These are phyloP conservation scores for Dalbergia cochinchinensis DNA, from an alignment of 306 rosid species.

Conservation along the genomic window DNA sequence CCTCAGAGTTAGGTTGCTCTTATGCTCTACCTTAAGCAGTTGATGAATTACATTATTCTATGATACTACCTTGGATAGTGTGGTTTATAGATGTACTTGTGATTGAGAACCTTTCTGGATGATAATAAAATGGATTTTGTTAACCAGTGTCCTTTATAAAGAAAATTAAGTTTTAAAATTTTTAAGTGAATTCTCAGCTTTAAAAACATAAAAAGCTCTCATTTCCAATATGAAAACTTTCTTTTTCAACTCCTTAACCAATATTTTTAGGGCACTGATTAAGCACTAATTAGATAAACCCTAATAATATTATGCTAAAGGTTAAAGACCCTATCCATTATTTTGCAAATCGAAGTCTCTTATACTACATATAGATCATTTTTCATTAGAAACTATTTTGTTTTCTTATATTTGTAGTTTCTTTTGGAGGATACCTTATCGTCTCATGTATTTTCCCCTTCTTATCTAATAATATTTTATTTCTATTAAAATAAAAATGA, in stretches of 20 bases:
- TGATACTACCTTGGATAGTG: constrained; percentile 4
- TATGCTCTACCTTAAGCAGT: not conserved
- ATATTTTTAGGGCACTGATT: too few relatives aligned
- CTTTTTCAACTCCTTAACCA: too few relatives aligned
- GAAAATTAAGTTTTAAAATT: too few relatives aligned
- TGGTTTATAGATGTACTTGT: not conserved
- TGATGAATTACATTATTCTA: not conserved
- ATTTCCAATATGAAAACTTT: too few relatives aligned
- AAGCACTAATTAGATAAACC: too few relatives aligned
- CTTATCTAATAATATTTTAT: not conserved
- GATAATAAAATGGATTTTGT: too few relatives aligned
- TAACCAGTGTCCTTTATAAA: too few relatives aligned
- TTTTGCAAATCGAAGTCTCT: not conserved
- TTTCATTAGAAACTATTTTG: not conserved
- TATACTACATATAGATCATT: constrained; percentile 7
- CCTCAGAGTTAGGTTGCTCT: not conserved
- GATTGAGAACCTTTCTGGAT: constrained; percentile 4
- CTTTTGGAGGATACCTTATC: too few relatives aligned
- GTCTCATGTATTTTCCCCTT: too few relatives aligned
- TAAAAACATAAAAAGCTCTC: too few relatives aligned
- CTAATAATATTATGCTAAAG: constrained; percentile 1
- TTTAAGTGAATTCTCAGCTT: too few relatives aligned
- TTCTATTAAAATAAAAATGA: not conserved
- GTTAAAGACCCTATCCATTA: not conserved
- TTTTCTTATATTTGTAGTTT: too few relatives aligned